These are phyloP conservation scores for Allium sativum DNA, from an alignment of 106 monocot genomes.

Conservation along the genomic window DNA sequence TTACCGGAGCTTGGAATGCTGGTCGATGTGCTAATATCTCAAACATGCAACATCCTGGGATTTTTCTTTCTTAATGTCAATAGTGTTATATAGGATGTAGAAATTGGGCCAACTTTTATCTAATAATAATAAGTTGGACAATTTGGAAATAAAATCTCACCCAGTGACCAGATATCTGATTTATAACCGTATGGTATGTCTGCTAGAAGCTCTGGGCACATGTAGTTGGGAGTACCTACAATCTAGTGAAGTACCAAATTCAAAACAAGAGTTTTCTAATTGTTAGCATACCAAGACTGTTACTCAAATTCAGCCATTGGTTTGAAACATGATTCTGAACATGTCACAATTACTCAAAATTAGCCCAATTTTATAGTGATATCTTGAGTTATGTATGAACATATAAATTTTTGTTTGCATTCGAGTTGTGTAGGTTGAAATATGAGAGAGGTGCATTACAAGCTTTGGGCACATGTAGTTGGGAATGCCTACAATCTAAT, in stretches of 20 bases:
- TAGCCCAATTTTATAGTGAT: no score
- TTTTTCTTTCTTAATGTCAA: background rate
- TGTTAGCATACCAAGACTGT: no score
- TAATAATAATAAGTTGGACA: no score
- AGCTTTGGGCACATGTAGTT: conserved; percentile 99
- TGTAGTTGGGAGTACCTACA: conserved; percentile 88
- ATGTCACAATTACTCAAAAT: no score
- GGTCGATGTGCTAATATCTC: conserved; percentile 70
- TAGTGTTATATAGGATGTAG: background rate
- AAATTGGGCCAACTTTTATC: background rate
- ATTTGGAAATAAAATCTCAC: conserved; percentile 17
- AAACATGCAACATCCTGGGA: conserved; percentile 86
- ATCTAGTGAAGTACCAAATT: conserved; percentile 25
- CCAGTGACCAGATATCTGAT: conserved; percentile 98
- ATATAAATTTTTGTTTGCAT: no score
- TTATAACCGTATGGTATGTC: conserved; percentile 94
- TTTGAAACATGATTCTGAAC: no score
- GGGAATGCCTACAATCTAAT: conserved; percentile 79
- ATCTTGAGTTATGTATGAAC: no score
- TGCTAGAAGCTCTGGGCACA: conserved; percentile 96
- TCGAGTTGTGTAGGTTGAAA: no score
- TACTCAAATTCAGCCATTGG: no score
- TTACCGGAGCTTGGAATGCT: conserved; percentile 59
- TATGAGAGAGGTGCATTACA: no score
- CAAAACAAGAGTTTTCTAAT: background rate